Conservation (phyloP, 768 basidiomycete species). For the Collybiopsis luxurians region DNA sequence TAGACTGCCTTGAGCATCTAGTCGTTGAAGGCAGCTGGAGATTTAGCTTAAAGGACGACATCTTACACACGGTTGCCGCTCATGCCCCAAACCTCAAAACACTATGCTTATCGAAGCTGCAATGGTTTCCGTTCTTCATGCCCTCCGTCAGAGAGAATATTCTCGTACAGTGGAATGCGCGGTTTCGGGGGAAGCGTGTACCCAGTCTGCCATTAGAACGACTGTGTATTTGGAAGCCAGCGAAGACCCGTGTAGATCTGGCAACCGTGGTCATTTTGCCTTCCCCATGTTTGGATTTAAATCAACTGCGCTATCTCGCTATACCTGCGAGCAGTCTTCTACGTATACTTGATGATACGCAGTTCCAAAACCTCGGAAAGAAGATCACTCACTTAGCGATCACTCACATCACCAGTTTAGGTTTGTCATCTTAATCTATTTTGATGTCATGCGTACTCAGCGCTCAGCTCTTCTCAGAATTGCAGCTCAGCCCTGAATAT, state of each 20-base stretch:
- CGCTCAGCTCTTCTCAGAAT: background rate
- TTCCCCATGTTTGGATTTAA: constrained; percentile 4
- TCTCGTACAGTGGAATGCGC: background rate
- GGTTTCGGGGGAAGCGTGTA: background rate
- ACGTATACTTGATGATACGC: background rate
- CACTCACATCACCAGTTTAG: background rate
- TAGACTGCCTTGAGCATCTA: constrained; percentile 3
- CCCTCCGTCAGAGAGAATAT: background rate
- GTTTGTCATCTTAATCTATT: background rate
- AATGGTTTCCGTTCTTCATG: background rate
- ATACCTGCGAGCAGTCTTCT: background rate
- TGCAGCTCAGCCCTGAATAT: background rate
- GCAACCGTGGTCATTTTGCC: background rate
- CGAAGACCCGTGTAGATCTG: background rate
- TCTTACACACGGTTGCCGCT: background rate
- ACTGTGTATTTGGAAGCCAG: background rate
- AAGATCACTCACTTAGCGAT: constrained; percentile 2
- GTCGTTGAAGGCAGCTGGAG: constrained; percentile 3
- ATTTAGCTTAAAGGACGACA: background rate
- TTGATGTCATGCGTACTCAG: background rate
- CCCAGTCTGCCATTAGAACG: background rate
- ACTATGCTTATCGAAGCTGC: background rate
- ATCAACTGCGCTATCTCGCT: background rate
- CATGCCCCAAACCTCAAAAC: constrained; percentile 4
- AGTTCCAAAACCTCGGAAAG: background rate